phyloP scores from a whole-genome alignment of 2,329 filamentous ascomycete species.

The Fulvia fulva region DNA sequence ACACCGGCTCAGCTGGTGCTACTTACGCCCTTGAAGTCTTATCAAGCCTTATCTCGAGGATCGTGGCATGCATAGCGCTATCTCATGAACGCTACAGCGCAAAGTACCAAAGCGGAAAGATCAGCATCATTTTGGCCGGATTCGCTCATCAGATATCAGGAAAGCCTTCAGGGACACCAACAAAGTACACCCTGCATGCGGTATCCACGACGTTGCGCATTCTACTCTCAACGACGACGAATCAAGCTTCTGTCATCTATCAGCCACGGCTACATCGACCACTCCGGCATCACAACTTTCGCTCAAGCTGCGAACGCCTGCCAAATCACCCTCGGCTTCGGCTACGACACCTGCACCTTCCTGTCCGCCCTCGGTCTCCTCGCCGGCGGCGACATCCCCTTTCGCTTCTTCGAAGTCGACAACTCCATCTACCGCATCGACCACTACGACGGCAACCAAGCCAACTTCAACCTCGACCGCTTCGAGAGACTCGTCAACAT shows the following conservation, averaged over 20 bases:
- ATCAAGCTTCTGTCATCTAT: too few species aligned
- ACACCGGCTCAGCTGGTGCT: too few species aligned
- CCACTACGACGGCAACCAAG: slow-evolving; percentile 27
- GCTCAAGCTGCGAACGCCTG: slow-evolving; percentile 29
- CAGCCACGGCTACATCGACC: slow-evolving; percentile 27
- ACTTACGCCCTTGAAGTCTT: too few species aligned
- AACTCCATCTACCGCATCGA: slow-evolving; percentile 28
- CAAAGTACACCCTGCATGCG: not conserved
- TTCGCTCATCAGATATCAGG: not conserved
- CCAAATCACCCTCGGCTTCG: slow-evolving; percentile 27
- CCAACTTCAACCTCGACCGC: slow-evolving; percentile 25
- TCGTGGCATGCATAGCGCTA: not conserved
- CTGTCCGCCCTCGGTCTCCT: slow-evolving; percentile 28
- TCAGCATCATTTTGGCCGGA: not conserved
- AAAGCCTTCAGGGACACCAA: not conserved
- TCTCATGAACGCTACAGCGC: not conserved
- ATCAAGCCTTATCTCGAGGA: not conserved
- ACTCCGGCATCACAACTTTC: slow-evolving; percentile 27
- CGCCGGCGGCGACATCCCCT: slow-evolving; percentile 26
- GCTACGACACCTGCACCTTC: slow-evolving; percentile 25
- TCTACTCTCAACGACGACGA: not conserved
- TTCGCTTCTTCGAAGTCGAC: slow-evolving; percentile 29
- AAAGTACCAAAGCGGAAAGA: not conserved
- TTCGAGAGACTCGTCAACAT: slow-evolving; percentile 23
- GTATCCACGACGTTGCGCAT: not conserved